Base-by-base conservation (phyloP, 1,284 basidiomycete species). In the Ustilago curta region DNA sequence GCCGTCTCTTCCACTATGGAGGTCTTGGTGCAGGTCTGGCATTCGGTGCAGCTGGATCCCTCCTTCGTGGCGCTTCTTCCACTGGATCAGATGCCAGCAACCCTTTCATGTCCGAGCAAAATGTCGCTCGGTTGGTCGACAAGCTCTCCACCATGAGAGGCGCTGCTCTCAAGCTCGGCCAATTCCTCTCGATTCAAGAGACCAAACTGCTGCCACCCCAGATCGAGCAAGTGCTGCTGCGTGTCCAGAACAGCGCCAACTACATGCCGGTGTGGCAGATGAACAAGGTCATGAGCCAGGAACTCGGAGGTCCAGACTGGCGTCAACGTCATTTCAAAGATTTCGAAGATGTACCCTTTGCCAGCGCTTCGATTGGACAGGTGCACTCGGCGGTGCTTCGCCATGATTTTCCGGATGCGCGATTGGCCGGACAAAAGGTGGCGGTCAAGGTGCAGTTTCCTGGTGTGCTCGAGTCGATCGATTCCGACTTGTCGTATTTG, bases 261-360 rank as follows among this genome's bases (percentile, higher is more conserved):
- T 98, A 97, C 85, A 99, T 98, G 95, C 97, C 96, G 0, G 91
- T 95, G 74, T 95, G 92, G 92, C 97, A 99, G 85, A 92, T 97
- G 90, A 93, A 95, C 54, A 75, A 90, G 89, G 94, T 95, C 23
- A 89, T 99, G 87, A 84, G 81, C 8, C 82, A 88, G 32, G 90
- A 94, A 39, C 88, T 97, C 6, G 67, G 67, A 6, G 95, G 95
- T 1, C 79, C 88, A 0, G 88, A 91, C 18, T 98, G 95, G 95
- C 84, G 87, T 14, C 84, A 88, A 25, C 64, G 60, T 2, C 86
- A 89, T 43, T 99, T 98, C 83, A 83, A 86, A 4, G 88, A 89
- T 0, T 98, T 98, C 84, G 90, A 93, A 64, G 90, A 92, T 8
- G 88, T 93, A 0, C 97, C 97, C 0, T 93, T 99, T 78, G 96